Evolutionary conservation across 2,329 filamentous ascomycete genomes (phyloP).

Genomic region (Teratosphaeria destructans): DNA sequence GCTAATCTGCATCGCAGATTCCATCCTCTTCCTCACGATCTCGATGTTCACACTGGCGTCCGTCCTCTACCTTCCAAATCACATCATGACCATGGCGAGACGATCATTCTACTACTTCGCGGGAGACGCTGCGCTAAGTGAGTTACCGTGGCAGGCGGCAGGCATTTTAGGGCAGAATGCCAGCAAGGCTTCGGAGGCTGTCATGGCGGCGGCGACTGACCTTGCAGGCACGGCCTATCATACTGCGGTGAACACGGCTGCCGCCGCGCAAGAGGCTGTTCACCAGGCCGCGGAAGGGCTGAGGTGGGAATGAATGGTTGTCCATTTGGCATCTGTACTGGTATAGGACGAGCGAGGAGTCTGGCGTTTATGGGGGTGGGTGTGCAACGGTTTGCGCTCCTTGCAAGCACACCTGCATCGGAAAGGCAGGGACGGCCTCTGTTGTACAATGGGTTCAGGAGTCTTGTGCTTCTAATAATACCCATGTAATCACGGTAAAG

Average conservation of each 20-base stretch:
- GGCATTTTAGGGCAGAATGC: constrained; percentile 1
- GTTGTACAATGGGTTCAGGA: background rate
- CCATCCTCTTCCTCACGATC: constrained; percentile 80
- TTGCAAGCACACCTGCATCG: background rate
- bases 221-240: constrained; percentile 12
- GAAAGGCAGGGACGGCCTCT: background rate
- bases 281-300: constrained; percentile 5
- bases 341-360: background rate
- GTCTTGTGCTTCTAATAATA: background rate
- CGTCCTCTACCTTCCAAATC: constrained; percentile 86
- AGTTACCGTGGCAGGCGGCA: constrained; percentile 8
- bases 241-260: constrained; percentile 11
- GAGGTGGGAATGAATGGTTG: background rate
- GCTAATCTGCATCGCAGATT: constrained; percentile 48
- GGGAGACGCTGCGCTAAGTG: constrained; percentile 46
- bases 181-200: constrained; percentile 5
- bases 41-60: constrained; percentile 78
- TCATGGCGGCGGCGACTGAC: constrained; percentile 11
- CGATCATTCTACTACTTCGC: constrained; percentile 92
- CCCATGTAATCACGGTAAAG: background rate
- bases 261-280: constrained; percentile 10
- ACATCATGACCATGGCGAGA: constrained; percentile 69
- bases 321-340: background rate
- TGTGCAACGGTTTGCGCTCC: background rate
- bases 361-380: background rate